Base-by-base conservation (phyloP, 139 green algal species). In the Chlamydomonas applanata region DNA sequence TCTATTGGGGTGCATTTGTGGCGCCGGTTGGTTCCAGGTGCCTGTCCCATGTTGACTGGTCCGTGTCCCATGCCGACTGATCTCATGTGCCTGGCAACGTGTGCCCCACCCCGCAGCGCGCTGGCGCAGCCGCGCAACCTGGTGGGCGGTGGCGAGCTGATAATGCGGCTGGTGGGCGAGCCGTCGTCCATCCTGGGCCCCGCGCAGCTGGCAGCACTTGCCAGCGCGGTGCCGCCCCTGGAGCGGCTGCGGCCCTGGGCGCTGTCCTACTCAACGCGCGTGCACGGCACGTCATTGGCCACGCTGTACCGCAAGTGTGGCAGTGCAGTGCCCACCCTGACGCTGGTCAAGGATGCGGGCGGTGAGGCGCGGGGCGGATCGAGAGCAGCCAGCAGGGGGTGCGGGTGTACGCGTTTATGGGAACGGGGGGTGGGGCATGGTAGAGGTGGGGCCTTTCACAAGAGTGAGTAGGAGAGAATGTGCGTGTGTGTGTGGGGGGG, bases 201-300 rank as follows among this genome's bases (percentile, higher is more conserved):
- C 0, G 7, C 3, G 25, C 24, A 71, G 19, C 3, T 44, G 44
- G 24, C 57, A 30, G 75, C 75, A 2, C 75, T 80, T 44, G 75
- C 75, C 17, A 60, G 30, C 7, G 68, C 59, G 27, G 27, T 80
- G 0, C 75, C 75, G n/a, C 67, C 75, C 45, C 32, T 80, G 75
- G 67, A 76, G 75, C 75, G 75, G 32, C 74, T 80, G 75, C 69
- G 61, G 59, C 44, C 70, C 2, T 80, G 75, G 75, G 62, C 44
- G 29, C 67, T 80, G 56, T 67, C 75, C n/a, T 80, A 80, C 75
- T 67, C 57, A 24, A 80, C 75, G 44, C n/a, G 53, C 53, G 57
- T 74, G 65, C 79, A 91, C 34, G 91, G 91, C 64, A 91, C 91
- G 82, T 90, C 82, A 76, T 78, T 96, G 60, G 57, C 78, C 27